Evolutionary conservation across 75 land plant species (phyloP), one percentile per base, ranked within the genome.

Genomic region (Sequoiadendron giganteum): DNA sequence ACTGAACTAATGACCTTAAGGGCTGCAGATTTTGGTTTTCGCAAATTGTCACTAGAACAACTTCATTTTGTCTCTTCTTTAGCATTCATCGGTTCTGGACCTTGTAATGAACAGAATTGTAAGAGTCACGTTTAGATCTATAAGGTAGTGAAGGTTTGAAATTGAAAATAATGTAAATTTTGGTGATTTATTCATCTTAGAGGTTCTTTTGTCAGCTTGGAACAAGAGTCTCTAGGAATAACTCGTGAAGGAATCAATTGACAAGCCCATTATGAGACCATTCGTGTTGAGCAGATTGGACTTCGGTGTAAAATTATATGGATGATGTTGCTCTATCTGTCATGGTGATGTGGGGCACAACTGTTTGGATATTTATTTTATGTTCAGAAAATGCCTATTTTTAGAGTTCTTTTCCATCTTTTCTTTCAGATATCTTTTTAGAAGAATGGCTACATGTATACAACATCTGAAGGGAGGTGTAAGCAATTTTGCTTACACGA

Each of bases 61-160:
- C 32, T n/a, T 42, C 52, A 25, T 3, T 11, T 47, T 47, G 34
- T 45, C 32, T 82, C 52, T 43, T 82, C 48, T 82, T 47, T 47
- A 47, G 84, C 84, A 82, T 82, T 82, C n/a, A 30, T 49, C n/a
- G 34, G n/a, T 81, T 45, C 25, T 81, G n/a, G 48, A 25, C 49
- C n/a, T 45, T 45, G 84, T 25, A 28, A 47, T 45, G 45, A 25
- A 40, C 14, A 47, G 13, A 82, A 82, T 28, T 82, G 11, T 47
- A 48, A 82, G 14, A 45, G 48, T 82, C 34, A 28, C 43, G 10
- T 19, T 25, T 21, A 36, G 83, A 43, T 43, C 83, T 8, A n/a
- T n/a, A 9, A 80, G 83, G 48, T 43, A 21, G 45, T 80, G 49
- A 47, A 82, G 52, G 48, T 21, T 28, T 49, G 32, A 42, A 32